These are phyloP conservation scores for Dissophora ornata DNA, from an alignment of 192 early-diverging fungal species.

Conservation along the genomic window DNA sequence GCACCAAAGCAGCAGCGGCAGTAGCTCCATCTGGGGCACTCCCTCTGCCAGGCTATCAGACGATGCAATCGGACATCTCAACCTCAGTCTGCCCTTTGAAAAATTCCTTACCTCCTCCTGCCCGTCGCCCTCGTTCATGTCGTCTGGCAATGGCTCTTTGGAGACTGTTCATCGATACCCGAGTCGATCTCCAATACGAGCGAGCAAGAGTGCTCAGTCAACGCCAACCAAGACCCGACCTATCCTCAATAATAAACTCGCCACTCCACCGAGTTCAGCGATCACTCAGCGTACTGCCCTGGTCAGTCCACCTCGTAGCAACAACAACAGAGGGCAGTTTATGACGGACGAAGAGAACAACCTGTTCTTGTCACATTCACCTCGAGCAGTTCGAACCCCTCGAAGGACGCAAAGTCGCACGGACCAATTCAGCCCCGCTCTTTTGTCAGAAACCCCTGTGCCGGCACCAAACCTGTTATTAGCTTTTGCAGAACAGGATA, in stretches of 20 bases:
- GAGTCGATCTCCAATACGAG: not conserved
- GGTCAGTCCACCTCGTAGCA: conserved; percentile 13
- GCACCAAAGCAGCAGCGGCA: not conserved
- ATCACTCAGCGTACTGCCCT: not conserved
- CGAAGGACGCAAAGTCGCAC: not conserved
- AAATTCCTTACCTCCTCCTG: conserved; percentile 3
- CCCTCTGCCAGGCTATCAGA: conserved; percentile 30
- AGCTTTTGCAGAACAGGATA: not conserved
- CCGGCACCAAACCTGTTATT: not conserved
- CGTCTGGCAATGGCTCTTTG: not conserved
- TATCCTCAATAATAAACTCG: not conserved
- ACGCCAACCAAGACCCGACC: conserved; percentile 1
- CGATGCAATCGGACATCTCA: conserved; percentile 5
- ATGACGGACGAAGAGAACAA: conserved; percentile 28
- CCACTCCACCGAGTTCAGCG: conserved; percentile 14
- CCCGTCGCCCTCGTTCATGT: not conserved
- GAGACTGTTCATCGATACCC: conserved; percentile 31
- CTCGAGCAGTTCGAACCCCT: conserved; percentile 25
- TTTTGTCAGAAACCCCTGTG: not conserved
- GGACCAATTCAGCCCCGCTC: not conserved
- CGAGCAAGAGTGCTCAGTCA: not conserved
- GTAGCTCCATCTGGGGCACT: not conserved
- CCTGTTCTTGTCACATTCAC: conserved; percentile 24
- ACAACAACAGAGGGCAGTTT: conserved; percentile 1
- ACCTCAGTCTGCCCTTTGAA: conserved; percentile 32